Base-by-base conservation (phyloP, 805 yeast genomes). In the Scheffersomyces lignosus region DNA sequence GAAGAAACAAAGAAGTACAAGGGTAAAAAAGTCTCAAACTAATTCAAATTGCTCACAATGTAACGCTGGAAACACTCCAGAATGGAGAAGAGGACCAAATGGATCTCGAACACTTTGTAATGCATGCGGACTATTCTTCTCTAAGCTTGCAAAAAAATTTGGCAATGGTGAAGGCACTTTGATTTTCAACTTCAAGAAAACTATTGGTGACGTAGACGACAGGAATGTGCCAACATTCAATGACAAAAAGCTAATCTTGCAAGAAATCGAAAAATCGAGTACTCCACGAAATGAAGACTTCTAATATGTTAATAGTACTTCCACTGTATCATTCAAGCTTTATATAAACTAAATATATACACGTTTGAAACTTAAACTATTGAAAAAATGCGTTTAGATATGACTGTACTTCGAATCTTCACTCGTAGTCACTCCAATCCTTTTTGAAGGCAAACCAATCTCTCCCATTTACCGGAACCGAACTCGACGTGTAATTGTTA, bases 31-130 rank as follows among this genome's bases (percentile, higher is more conserved):
- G n/a, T n/a, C n/a, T n/a, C n/a, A n/a, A n/a, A n/a, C n/a, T n/a
- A n/a, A n/a, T 7, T n/a, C 38, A 6, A 29, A 29, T 15, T 45
- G 49, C 26, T 28, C 44, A 24, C 96, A 88, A 48, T 89, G 96
- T 63, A 81, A 82, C 0, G 77, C 82, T 2, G 70, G 70, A 18
- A 79, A 78, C 31, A 86, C 96, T 0, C 96, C 96, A 0, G 96
- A 90, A 59, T 89, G 97, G 97, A 73, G 97, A 54, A 71, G 83
- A 43, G 97, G 96, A 0, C 96, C 96, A 1, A 75, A 77, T 39
- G 95, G 96, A 0, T 78, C 81, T 4, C 73, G 87, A 49, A 84
- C 91, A 0, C 67, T 89, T 41, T 89, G 97, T 62, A 89, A 89
- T 59, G 96, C 97, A 0, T 90, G 97, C 64, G 97, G 97, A 0